These are phyloP conservation scores for Calvatia gigantea DNA, from an alignment of 768 basidiomycete species.

Conservation along the genomic window DNA sequence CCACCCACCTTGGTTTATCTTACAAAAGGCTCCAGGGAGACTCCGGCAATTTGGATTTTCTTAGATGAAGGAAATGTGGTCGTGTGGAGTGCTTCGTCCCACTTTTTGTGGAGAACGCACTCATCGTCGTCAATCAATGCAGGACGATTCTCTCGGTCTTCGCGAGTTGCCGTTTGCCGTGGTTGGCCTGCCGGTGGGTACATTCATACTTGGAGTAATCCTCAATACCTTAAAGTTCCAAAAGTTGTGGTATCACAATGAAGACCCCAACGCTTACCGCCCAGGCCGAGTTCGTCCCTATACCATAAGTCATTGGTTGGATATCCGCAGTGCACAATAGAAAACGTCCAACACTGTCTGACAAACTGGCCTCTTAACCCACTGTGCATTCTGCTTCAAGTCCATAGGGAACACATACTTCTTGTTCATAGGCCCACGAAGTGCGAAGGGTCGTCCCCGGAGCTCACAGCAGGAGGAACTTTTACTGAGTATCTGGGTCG, in stretches of 20 bases:
- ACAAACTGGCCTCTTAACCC: slow-evolving; percentile 55
- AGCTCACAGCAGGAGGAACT: slow-evolving; percentile 48
- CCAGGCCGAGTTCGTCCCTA: slow-evolving; percentile 63
- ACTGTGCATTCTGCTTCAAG: slow-evolving; percentile 54
- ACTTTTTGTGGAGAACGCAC: slow-evolving; percentile 43
- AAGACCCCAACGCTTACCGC: slow-evolving; percentile 54
- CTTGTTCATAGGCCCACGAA: slow-evolving; percentile 24
- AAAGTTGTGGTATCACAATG: slow-evolving; percentile 67
- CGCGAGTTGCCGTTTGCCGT: not conserved
- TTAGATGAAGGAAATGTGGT: slow-evolving; percentile 51
- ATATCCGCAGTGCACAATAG: not conserved
- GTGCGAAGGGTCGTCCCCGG: slow-evolving; percentile 42
- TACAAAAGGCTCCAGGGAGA: slow-evolving; percentile 62
- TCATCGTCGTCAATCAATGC: slow-evolving; percentile 55
- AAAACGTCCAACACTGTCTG: slow-evolving; percentile 45
- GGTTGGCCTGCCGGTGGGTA: too few relatives aligned
- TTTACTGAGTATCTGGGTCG: slow-evolving; percentile 37
- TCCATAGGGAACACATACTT: slow-evolving; percentile 58
- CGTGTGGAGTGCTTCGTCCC: slow-evolving; percentile 53
- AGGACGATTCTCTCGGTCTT: slow-evolving; percentile 45
- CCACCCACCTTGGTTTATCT: slow-evolving; percentile 68
- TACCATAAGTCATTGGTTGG: slow-evolving; percentile 31
- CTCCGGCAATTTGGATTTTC: slow-evolving; percentile 61
- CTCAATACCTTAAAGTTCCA: slow-evolving; percentile 54
- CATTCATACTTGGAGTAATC: slow-evolving; percentile 58